These are phyloP conservation scores for Platanus orientalis DNA, from an alignment of 164 flowering plant species.

Conservation along the genomic window DNA sequence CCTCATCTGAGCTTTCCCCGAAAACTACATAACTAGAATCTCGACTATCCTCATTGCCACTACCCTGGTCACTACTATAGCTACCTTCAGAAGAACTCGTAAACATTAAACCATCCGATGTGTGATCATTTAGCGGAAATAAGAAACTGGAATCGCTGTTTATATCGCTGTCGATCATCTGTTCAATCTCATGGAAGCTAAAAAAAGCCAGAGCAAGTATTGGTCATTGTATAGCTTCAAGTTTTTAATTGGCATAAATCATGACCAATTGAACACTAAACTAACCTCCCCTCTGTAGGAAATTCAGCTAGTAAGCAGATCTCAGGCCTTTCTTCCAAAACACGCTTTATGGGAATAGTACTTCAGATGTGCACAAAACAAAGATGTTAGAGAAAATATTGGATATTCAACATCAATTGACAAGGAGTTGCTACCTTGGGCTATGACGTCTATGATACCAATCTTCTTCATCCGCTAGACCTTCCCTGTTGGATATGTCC, in stretches of 20 bases:
- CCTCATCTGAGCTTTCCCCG: constrained; percentile 78
- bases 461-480: constrained; percentile 74
- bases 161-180: constrained; percentile 44
- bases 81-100: constrained; percentile 63
- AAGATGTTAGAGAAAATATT: background rate
- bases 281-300: constrained; percentile 74
- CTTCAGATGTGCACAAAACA: constrained; percentile 32
- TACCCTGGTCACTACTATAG: constrained; percentile 69
- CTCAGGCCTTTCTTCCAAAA: constrained; percentile 59
- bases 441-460: constrained; percentile 60
- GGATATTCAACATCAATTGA: background rate
- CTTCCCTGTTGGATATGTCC: constrained; percentile 94
- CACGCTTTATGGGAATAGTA: constrained; percentile 44
- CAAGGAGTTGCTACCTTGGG: constrained; percentile 41
- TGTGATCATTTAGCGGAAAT: constrained; percentile 38
- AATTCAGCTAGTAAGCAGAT: constrained; percentile 70
- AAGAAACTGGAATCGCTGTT: constrained; percentile 45
- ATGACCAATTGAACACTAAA: background rate
- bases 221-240: constrained; percentile 6
- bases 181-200: constrained; percentile 58
- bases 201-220: constrained; percentile 13
- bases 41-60: constrained; percentile 70
- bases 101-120: constrained; percentile 41
- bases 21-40: constrained; percentile 37
- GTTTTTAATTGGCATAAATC: constrained; percentile 1